Evolutionary conservation across 2,329 filamentous ascomycete genomes (phyloP), one percentile per base, ranked within the genome.

Genomic region (Whalleya microplaca): DNA sequence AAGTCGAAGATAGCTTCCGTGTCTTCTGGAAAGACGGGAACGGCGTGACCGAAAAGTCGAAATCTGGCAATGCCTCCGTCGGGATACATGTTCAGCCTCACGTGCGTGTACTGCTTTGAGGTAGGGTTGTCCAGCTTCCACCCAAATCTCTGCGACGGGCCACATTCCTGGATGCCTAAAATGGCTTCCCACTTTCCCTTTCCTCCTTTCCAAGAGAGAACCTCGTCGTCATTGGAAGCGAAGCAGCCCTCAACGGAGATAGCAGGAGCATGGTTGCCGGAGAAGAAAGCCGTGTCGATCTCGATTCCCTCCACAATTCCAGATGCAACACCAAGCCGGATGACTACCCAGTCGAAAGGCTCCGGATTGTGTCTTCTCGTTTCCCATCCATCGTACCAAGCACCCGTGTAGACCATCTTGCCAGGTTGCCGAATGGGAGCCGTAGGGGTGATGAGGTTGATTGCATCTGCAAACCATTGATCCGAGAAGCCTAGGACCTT

Each of bases 51-150:
- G 68, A 89, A 93, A 1, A 94, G 82, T 20, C 90, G 81, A 76
- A 94, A 93, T 49, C 91, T 79, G 41, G 90, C 90, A 67, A 95
- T 94, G 47, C 91, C 91, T 47, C 91, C 91, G 69, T 95, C 91
- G 0, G 91, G 89, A 70, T 91, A 93, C 91, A 93, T 93, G 71
- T 91, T 89, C 53, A 95, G 78, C 32, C 90, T 79, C 41, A 93
- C 88, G 71, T 95, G 90, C 0, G 90, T 93, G 74, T 90, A 93
- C 51, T 86, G 83, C 73, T 89, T 89, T 32, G 76, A 74, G 0
- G 84, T 86, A 19, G 82, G 80, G 18, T 70, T 69, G 16, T 79
- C 75, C 16, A 94, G 78, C 68, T 84, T 81, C 91, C 90, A 95
- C 2, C 80, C 88, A 67, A 92, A 90, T 57, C 90, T 77, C 72